These are phyloP conservation scores for Scutellaria barbata DNA, from an alignment of 257 asterid genomes.

Conservation along the genomic window DNA sequence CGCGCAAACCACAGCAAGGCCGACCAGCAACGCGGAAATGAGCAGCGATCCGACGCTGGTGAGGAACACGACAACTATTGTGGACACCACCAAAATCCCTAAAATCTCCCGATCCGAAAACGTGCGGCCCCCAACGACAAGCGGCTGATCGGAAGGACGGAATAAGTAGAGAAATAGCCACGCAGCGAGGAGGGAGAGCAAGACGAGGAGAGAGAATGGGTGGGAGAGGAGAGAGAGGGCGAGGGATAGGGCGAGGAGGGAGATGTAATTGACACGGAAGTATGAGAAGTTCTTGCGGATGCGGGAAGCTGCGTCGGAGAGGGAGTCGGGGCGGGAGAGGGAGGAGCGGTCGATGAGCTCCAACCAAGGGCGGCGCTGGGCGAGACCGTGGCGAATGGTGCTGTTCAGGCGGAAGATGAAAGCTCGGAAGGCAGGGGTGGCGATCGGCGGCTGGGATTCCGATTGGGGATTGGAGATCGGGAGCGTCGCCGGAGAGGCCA, in stretches of 20 bases:
- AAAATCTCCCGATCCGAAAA: slow-evolving; percentile 75
- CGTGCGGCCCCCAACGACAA: slow-evolving; percentile 68
- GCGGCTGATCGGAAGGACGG: slow-evolving; percentile 76
- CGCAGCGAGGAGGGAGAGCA: slow-evolving; percentile 64
- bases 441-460: slow-evolving; percentile 53
- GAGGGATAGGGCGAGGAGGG: slow-evolving; percentile 67
- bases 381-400: slow-evolving; percentile 64
- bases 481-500: slow-evolving; percentile 72
- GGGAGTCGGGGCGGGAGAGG: slow-evolving; percentile 79
- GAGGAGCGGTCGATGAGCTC: slow-evolving; percentile 84
- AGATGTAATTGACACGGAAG: slow-evolving; percentile 81
- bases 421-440: slow-evolving; percentile 83
- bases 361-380: slow-evolving; percentile 91
- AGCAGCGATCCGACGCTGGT: slow-evolving; percentile 83
- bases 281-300: slow-evolving; percentile 69
- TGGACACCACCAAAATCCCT: slow-evolving; percentile 63
- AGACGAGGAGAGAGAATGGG: slow-evolving; percentile 74
- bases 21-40: slow-evolving; percentile 75
- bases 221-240: slow-evolving; percentile 82
- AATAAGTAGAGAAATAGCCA: slow-evolving; percentile 77
- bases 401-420: slow-evolving; percentile 68
- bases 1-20: slow-evolving; percentile 63
- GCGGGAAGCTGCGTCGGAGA: slow-evolving; percentile 87
- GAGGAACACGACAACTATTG: slow-evolving; percentile 74
- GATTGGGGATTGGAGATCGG: slow-evolving; percentile 75